These are phyloP conservation scores for Rhodomyrtus tomentosa DNA, from an alignment of 345 rosid genomes.

Conservation along the genomic window DNA sequence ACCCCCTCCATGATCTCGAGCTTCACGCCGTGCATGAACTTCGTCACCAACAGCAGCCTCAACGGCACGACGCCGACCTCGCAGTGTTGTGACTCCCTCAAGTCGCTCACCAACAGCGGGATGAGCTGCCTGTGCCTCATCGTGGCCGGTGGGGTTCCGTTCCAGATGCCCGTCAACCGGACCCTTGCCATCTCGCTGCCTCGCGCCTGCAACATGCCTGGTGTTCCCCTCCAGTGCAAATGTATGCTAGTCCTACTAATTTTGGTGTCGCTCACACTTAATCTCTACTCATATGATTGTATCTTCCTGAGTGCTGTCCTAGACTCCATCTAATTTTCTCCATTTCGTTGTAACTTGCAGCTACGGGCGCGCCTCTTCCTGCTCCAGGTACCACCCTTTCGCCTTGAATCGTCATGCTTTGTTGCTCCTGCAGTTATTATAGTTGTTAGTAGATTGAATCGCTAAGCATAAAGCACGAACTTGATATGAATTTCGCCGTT, in stretches of 20 bases:
- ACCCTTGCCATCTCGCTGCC: conserved; percentile 78
- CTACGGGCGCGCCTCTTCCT: conserved; percentile 49
- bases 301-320: background rate
- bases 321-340: background rate
- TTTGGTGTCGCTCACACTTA: background rate
- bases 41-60: conserved; percentile 48
- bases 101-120: conserved; percentile 40
- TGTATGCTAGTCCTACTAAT: conserved; percentile 5
- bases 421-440: background rate
- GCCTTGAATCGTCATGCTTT: background rate
- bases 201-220: conserved; percentile 71
- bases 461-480: background rate
- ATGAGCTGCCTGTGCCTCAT: conserved; percentile 68
- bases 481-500: background rate
- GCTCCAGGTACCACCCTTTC: conserved; percentile 49
- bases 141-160: conserved; percentile 55
- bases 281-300: background rate
- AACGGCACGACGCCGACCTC: conserved; percentile 46
- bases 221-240: conserved; percentile 75
- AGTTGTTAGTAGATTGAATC: background rate
- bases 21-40: conserved; percentile 61
- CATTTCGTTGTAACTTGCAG: conserved; percentile 17
- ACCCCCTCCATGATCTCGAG: conserved; percentile 31
- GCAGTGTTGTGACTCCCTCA: conserved; percentile 56
- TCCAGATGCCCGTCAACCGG: conserved; percentile 60